Evolutionary conservation across 495 filamentous ascomycete genomes (phyloP).

Genomic region (Podospora tetraspora): DNA sequence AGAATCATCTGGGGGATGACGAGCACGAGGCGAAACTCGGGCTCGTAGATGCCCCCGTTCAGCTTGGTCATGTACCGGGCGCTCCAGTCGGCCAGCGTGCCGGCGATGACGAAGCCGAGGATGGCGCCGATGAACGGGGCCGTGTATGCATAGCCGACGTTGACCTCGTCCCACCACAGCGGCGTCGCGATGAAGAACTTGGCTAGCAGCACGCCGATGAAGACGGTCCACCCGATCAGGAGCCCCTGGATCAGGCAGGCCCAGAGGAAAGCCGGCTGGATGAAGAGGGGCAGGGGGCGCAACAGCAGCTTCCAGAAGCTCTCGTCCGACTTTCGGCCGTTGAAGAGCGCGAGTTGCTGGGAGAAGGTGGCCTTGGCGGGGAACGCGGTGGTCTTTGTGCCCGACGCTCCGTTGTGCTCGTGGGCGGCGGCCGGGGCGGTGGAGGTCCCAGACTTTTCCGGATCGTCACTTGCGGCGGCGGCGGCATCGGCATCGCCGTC

Average conservation of each 20-base stretch:
- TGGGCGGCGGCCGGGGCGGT: not conserved
- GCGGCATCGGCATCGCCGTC: not conserved
- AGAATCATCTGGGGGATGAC: constrained; percentile 76
- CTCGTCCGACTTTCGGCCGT: constrained; percentile 66
- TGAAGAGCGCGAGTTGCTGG: constrained; percentile 64
- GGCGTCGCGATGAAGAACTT: constrained; percentile 76
- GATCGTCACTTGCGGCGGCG: constrained; percentile 8
- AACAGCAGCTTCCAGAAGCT: constrained; percentile 60
- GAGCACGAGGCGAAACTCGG: constrained; percentile 80
- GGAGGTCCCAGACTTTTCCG: constrained; percentile 18
- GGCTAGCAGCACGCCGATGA: constrained; percentile 83
- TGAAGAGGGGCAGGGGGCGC: constrained; percentile 56
- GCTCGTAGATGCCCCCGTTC: constrained; percentile 82
- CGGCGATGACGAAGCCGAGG: constrained; percentile 68
- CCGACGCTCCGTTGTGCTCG: not conserved
- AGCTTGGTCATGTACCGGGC: constrained; percentile 62
- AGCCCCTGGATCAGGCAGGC: constrained; percentile 86
- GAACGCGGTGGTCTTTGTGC: not conserved
- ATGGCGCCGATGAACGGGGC: constrained; percentile 81
- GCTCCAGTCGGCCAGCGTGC: constrained; percentile 67
- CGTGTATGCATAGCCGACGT: constrained; percentile 84
- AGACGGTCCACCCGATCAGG: constrained; percentile 90
- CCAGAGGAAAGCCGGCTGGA: constrained; percentile 86
- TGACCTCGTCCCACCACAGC: constrained; percentile 72
- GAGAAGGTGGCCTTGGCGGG: constrained; percentile 47